A percentile compares a stretch with the other conserved stretches of the same genome.
Evolutionary conservation across 108 stramenopile genomes (phyloP).

Genomic region (Fragilaria radians): DNA sequence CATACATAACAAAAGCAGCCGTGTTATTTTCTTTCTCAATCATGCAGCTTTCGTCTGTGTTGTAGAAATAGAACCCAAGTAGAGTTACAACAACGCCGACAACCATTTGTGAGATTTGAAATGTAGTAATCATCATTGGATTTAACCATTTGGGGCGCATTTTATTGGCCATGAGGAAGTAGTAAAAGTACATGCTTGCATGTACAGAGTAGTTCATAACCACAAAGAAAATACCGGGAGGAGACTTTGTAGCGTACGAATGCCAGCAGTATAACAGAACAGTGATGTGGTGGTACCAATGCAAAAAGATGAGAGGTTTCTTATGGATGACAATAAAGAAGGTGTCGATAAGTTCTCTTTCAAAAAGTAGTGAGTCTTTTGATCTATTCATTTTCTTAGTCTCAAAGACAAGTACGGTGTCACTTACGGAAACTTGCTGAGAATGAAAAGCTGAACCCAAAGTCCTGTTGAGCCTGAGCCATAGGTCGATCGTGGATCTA

Average conservation of each 20-base stretch:
- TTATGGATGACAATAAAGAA: constrained; percentile 97
- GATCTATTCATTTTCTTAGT: not conserved
- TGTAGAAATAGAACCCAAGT: constrained; percentile 44
- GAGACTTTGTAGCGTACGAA: constrained; percentile 83
- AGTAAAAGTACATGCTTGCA: constrained; percentile 98
- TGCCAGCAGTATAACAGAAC: constrained; percentile 97
- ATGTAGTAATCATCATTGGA: constrained; percentile 78
- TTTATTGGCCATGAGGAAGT: constrained; percentile 89
- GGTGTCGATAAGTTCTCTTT: constrained; percentile 91
- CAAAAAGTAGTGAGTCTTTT: not conserved
- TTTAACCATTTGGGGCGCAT: constrained; percentile 77
- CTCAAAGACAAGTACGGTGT: not conserved
- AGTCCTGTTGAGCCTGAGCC: constrained; percentile 82
- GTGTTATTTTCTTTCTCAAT: constrained; percentile 75
- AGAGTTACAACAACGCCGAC: constrained; percentile 79
- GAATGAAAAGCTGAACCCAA: constrained; percentile 91
- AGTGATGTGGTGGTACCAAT: constrained; percentile 98
- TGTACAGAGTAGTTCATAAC: constrained; percentile 99
- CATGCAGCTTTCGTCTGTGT: constrained; percentile 27
- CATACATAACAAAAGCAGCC: constrained; percentile 89
- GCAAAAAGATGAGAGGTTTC: constrained; percentile 92
- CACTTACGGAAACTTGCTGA: constrained; percentile 85
- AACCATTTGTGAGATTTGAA: constrained; percentile 94
- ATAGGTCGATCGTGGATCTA: constrained; percentile 52
- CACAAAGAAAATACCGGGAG: constrained; percentile 93